Evolutionary conservation across 179 eudicot genomes (phyloP).

Genomic region (Spinacia oleracea): DNA sequence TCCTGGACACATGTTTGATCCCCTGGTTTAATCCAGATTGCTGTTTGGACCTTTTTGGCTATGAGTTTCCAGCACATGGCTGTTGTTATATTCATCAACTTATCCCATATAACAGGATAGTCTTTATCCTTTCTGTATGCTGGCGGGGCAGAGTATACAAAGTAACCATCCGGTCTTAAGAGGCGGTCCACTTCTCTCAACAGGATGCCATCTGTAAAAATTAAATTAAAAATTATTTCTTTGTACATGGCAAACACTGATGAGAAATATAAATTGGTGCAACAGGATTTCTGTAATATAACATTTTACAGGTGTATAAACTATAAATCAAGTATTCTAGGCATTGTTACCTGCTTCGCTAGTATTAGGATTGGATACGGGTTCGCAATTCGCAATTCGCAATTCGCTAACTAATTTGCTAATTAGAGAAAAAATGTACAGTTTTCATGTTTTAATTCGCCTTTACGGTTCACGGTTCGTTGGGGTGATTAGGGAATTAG

Average conservation of each 20-base stretch:
- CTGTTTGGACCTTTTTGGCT: constrained; percentile 87
- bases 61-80: constrained; percentile 96
- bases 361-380: too few relatives aligned
- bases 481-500: too few relatives aligned
- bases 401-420: too few relatives aligned
- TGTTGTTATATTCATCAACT: constrained; percentile 65
- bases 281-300: background rate
- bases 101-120: constrained; percentile 83
- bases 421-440: too few relatives aligned
- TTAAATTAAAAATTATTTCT: background rate
- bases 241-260: background rate
- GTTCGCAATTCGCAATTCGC: too few relatives aligned
- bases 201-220: constrained; percentile 73
- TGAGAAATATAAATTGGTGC: background rate
- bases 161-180: constrained; percentile 83
- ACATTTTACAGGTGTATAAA: background rate
- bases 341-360: too few relatives aligned
- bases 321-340: background rate
- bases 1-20: constrained; percentile 62
- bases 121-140: constrained; percentile 95
- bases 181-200: constrained; percentile 85
- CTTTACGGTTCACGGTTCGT: too few relatives aligned
- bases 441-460: too few relatives aligned
- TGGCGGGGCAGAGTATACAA: constrained; percentile 98
- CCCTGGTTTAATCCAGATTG: constrained; percentile 85